Base-by-base conservation (phyloP, 306 rosid genomes). In the Sicyos edulis region DNA sequence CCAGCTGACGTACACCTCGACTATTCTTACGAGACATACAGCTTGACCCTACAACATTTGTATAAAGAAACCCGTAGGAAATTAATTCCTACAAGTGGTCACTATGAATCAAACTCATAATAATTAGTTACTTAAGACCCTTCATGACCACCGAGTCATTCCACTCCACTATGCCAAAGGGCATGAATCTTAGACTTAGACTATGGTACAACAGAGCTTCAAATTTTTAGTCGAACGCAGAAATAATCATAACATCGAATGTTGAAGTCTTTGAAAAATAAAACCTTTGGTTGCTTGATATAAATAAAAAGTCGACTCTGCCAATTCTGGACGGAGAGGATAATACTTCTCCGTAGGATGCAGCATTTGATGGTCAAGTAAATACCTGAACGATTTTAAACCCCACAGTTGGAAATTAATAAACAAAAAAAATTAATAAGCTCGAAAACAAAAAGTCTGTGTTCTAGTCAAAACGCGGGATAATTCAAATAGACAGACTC, bases 261-360 rank as follows among this genome's bases (percentile, higher is more conserved):
- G 15, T 20, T 6, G 37, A 37, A 71, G 51, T 34, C 32, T 54
- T 40, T 44, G 20, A 69, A 54, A 54, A 45, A 16, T 57, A 83
- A 60, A 60, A 93, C 99, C 96, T 91, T 86, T 93, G 75, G 99
- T 93, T 69, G 97, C 96, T 85, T 93, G 99, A 80, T 88, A 93
- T 71, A 91, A 82, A 87, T 88, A 85, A 91, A 93, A 93, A 24
- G 99, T 93, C 78, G 99, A 91, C 86, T 93, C 99, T 1, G 96
- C 99, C 74, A 93, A 83, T 85, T 93, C 99, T 73, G 99, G 99
- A 71, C 99, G 92, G 61, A 93, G 79, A 40, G 97, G 99, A 82
- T 91, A 93, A 81, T 88, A 93, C 55, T 91, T 93, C 80, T 90
- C 98, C 3, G 98, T 93, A 24, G 98, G 97, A 77, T 93, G 98